Conservation (phyloP, 306 rosid species). For the Vigna hirtella region DNA sequence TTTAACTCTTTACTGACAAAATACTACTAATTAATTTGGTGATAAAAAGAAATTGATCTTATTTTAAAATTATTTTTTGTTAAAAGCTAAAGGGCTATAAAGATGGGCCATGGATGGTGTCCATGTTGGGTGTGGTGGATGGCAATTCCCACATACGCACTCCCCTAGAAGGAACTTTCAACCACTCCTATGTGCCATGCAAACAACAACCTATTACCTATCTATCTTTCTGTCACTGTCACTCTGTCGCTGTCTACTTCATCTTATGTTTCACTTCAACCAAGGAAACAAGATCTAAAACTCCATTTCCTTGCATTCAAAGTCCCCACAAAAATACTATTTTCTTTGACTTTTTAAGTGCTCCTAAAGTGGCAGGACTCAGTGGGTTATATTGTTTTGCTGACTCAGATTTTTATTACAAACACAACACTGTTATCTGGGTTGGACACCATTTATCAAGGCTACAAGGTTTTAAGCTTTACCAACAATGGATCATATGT, state of each 20-base stretch:
- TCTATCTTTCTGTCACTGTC: neutral
- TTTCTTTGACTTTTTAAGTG: neutral
- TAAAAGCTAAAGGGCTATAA: no score
- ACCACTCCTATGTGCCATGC: neutral
- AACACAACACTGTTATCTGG: neutral
- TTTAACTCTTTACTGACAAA: no score
- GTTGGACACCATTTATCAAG: neutral
- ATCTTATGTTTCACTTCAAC: slow-evolving; percentile 30
- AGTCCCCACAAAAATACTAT: neutral
- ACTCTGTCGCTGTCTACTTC: neutral
- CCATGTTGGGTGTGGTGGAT: neutral
- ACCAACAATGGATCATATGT: no score
- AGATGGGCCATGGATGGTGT: neutral
- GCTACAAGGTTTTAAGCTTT: no score
- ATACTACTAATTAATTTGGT: no score
- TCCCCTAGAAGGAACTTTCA: slow-evolving; percentile 38
- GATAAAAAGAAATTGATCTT: no score
- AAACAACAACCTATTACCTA: neutral
- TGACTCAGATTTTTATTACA: neutral
- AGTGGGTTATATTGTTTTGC: slow-evolving; percentile 15
- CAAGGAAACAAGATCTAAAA: neutral
- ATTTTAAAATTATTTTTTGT: no score
- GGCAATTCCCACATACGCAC: slow-evolving; percentile 41
- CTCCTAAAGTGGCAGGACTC: neutral
- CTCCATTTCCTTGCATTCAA: neutral